Conservation (phyloP, 2,329 filamentous ascomycete species). For the Colletotrichum sp. region DNA sequence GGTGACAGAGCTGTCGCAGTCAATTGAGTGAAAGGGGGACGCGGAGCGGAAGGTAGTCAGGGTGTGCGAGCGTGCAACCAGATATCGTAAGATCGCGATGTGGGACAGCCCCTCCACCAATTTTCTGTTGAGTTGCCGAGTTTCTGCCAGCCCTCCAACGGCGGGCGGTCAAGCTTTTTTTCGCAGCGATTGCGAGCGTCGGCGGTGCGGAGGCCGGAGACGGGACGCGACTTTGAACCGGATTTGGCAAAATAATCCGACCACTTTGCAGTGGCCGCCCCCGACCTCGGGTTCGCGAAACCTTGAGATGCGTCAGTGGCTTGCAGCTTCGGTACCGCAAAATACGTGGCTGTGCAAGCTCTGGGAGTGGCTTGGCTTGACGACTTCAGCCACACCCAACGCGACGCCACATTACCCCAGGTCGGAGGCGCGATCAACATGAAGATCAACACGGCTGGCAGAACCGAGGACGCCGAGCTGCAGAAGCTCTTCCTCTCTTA, state of each 20-base stretch:
- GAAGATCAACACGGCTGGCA: neutral
- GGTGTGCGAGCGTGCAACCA: neutral
- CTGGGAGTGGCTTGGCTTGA: neutral
- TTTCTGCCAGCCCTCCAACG: conserved; percentile 13
- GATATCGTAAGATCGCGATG: conserved; percentile 17
- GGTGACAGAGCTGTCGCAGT: neutral
- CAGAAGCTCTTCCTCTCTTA: neutral
- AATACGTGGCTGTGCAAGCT: neutral
- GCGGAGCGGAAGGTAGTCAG: neutral
- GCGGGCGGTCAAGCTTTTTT: conserved; percentile 14
- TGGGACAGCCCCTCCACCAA: conserved; percentile 15
- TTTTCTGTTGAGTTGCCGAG: conserved; percentile 18
- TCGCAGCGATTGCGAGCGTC: neutral
- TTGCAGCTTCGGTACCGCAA: neutral
- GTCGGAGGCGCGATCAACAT: neutral
- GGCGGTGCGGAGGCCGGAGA: neutral
- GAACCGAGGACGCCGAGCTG: neutral
- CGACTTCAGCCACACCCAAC: neutral
- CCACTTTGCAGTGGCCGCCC: neutral
- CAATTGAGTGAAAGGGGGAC: neutral
- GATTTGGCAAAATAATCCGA: conserved; percentile 6
- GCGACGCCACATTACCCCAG: neutral
- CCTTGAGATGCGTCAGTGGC: neutral
- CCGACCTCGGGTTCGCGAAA: neutral
- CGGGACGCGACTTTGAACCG: neutral